Conservation (phyloP, 495 filamentous ascomycete genomes). For the Hypoxylon intermedium region DNA sequence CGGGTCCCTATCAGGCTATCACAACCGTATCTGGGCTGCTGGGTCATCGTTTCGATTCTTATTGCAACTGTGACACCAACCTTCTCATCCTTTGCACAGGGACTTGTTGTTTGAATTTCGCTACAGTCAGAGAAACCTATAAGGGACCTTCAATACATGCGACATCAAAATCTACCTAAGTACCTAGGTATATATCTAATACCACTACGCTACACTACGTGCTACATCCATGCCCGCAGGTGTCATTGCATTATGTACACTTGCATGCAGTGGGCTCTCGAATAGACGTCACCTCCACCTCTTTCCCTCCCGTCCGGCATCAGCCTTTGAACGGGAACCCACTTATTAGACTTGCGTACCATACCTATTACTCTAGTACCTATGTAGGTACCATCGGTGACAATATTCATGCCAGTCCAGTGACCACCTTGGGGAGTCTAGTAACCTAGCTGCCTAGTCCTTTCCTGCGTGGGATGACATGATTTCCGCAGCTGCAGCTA, state of each 20-base stretch:
- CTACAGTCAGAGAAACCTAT: constrained; percentile 1
- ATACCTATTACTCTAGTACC: no score
- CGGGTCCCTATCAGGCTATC: constrained; percentile 11
- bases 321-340: constrained; percentile 9
- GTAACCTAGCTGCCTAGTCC: neutral
- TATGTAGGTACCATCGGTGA: constrained; percentile 10
- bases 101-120: neutral
- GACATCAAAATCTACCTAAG: no score
- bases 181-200: no score
- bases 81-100: neutral
- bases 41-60: neutral
- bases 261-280: neutral
- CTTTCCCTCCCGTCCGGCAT: constrained; percentile 10
- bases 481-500: constrained; percentile 19
- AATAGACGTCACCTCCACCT: constrained; percentile 11
- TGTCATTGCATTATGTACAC: neutral
- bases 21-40: neutral
- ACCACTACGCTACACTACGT: neutral
- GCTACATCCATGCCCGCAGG: neutral
- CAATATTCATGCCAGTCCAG: constrained; percentile 2
- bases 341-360: constrained; percentile 23
- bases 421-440: neutral
- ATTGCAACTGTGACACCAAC: constrained; percentile 12
- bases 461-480: constrained; percentile 32
- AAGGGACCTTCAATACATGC: no score